Evolutionary conservation across 495 filamentous ascomycete species (phyloP), one percentile per base, ranked within the genome.

Genomic region (Barbatosphaeria neglecta): DNA sequence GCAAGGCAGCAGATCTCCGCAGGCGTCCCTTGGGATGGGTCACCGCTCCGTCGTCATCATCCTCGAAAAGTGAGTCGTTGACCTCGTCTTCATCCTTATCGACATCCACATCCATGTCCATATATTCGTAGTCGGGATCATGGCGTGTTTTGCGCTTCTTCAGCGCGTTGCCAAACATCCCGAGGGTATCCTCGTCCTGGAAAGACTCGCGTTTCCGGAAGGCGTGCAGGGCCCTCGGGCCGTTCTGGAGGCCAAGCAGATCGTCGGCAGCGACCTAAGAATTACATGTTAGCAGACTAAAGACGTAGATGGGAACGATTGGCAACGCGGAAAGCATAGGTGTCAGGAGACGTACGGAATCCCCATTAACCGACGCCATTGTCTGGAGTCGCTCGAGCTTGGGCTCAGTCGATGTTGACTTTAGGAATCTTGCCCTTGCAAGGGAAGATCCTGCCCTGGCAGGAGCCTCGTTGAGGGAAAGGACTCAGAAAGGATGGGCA

Each of bases 41-140:
- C 0, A 62, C 63, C 11, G 60, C 52, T 5, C 62, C 53, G 37
- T 62, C 56, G 1, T 62, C 58, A 15, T 64, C 57, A 18, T 60
- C 56, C 4, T 45, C 38, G 31, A 33, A 23, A 17, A 6, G 41
- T 22, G 20, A 9, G 6, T 39, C 17, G 3, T 8, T 22, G 20
- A 7, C 42, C 2, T 22, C 28, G 28, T 37, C 22, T 9, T 51
- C 52, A 27, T 44, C 49, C n/a, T 47, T 19, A n/a, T 28, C 28
- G 6, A 44, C 13, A 13, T 44, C 42, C 16, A 22, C 11, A 25
- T 31, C 13, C 15, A 10, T 37, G 18, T 31, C 22, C 6, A 17
- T n/a, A 41, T 9, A 41, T n/a, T 41, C 39, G 11, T 41, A 41
- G 22, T 41, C 39, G 13, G 39, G 22, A 24, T 41, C 39, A n/a